These are phyloP conservation scores for Panicum virgatum DNA, from an alignment of 202 grass and related monocot species.

Conservation along the genomic window DNA sequence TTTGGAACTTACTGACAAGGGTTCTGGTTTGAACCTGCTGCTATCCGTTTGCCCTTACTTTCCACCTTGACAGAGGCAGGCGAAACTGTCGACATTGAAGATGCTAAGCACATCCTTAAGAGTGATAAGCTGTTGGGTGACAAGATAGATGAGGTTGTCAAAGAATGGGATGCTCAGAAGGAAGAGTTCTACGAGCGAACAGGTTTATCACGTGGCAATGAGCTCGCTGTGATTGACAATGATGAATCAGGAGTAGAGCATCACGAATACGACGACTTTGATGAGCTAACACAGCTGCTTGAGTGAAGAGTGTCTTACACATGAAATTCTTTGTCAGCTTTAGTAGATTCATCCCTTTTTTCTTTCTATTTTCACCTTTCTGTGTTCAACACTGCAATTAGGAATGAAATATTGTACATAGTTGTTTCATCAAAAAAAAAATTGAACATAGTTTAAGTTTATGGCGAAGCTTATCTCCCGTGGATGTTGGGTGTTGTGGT, in stretches of 20 bases:
- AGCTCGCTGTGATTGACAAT: constrained; percentile 18
- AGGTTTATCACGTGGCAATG: constrained; percentile 44
- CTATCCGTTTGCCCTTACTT: not conserved
- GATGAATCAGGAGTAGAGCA: constrained; percentile 27
- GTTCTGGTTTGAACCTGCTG: constrained; percentile 6
- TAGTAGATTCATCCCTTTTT: not conserved
- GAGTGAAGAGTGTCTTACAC: constrained; percentile 38
- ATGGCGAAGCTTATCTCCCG: not conserved
- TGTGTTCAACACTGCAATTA: not conserved
- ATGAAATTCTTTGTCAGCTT: not conserved
- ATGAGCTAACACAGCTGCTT: constrained; percentile 49
- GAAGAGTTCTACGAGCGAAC: constrained; percentile 69
- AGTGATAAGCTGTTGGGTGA: constrained; percentile 48
- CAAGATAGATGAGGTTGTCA: constrained; percentile 57
- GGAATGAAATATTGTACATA: constrained; percentile 1
- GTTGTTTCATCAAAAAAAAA: too few species aligned
- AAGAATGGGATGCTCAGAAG: constrained; percentile 77
- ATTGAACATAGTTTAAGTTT: not conserved
- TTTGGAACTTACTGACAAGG: not conserved
- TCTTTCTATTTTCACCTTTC: not conserved
- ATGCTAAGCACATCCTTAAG: constrained; percentile 62
- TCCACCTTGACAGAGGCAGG: constrained; percentile 49
- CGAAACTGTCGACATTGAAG: constrained; percentile 39
- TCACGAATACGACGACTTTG: constrained; percentile 35
- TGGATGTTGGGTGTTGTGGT: not conserved